Evolutionary conservation across 495 filamentous ascomycete genomes (phyloP), one percentile per base, ranked within the genome.

Genomic region (Elaphomyces granulatus): DNA sequence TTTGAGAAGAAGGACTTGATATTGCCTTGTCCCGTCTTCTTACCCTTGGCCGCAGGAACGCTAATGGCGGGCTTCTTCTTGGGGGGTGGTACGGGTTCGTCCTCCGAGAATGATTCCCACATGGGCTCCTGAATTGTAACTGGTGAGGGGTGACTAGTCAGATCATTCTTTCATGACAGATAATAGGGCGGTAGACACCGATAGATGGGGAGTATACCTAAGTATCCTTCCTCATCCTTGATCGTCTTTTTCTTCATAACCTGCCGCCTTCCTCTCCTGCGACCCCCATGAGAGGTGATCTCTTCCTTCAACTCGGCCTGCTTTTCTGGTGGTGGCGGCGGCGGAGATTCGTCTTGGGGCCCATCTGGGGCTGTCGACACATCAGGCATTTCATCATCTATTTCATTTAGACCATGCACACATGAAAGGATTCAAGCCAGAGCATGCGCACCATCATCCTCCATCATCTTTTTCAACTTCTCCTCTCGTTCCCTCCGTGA

Each of bases 71-170:
- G 80, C 28, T 72, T 67, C 55, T 79, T 81, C 47, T 79, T 74
- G 31, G 65, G 61, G 14, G 70, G 55, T 16, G 71, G 67, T 32
- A 70, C 67, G 36, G 87, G 83, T 45, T 95, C 90, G 51, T 92
- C 87, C 47, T 87, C 83, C 2, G 86, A 94, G 66, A 92, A 96
- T 3, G 84, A 93, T 57, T 96, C 90, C 90, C 90, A 98, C 1
- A 70, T 77, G 1, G 74, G 64, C 52, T 95, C 88, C 50, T 88
- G 81, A 46, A 78, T 80, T 9, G 90, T 96, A 14, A 96, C 90
- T 93, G 50, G n/a, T n/a, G 17, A 15, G 16, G 20, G 37, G 20
- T 20, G 44, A 49, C 30, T 9, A 19, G 20, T 32, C 30, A 40
- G 32, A 19, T 14, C 16, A 32, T n/a, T n/a, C n/a, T n/a, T n/a